Percentiles rank a stretch among this genome's conserved stretches.
Conservation (phyloP, 352 stramenopile species). For the Achlya hypogyna region DNA sequence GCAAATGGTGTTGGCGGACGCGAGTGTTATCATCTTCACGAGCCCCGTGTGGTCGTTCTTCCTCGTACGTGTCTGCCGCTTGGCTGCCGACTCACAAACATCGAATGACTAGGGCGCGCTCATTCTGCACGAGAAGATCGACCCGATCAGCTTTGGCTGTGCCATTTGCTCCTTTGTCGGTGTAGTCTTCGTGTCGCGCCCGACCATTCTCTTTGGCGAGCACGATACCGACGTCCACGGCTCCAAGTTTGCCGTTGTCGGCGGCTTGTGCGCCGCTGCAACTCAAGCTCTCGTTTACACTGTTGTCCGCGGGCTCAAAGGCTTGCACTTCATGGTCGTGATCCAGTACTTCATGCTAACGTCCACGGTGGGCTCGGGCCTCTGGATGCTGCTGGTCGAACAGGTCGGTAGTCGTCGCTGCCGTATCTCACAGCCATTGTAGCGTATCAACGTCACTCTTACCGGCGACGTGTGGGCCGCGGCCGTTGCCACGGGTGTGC, state of each 20-base stretch:
- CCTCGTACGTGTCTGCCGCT: slow-evolving; percentile 27
- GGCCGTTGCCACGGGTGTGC: slow-evolving; percentile 46
- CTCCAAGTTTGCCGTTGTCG: slow-evolving; percentile 27
- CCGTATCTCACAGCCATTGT: background rate
- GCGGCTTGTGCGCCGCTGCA: slow-evolving; percentile 26
- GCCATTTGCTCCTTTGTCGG: slow-evolving; percentile 36
- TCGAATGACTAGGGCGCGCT: slow-evolving; percentile 26
- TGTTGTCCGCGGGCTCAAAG: slow-evolving; percentile 49
- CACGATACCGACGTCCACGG: slow-evolving; percentile 23
- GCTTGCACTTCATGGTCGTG: slow-evolving; percentile 48
- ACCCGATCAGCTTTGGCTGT: slow-evolving; percentile 25
- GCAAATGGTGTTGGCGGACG: slow-evolving; percentile 61
- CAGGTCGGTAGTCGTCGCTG: slow-evolving; percentile 22
- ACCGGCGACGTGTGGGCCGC: slow-evolving; percentile 33
- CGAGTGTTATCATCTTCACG: slow-evolving; percentile 52
- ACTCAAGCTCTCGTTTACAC: slow-evolving; percentile 65
- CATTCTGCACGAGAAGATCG: slow-evolving; percentile 36
- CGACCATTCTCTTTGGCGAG: slow-evolving; percentile 37
- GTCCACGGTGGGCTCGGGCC: slow-evolving; percentile 33
- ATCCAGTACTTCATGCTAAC: slow-evolving; percentile 78
- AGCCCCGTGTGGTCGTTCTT: slow-evolving; percentile 62
- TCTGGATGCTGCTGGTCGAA: slow-evolving; percentile 47
- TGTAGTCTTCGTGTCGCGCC: slow-evolving; percentile 36
- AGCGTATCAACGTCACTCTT: slow-evolving; percentile 24
- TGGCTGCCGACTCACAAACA: background rate